A percentile compares a stretch with the other conserved stretches of the same genome.
Evolutionary conservation across 176 grass and related monocot genomes (phyloP).

Genomic region (Olyra latifolia): DNA sequence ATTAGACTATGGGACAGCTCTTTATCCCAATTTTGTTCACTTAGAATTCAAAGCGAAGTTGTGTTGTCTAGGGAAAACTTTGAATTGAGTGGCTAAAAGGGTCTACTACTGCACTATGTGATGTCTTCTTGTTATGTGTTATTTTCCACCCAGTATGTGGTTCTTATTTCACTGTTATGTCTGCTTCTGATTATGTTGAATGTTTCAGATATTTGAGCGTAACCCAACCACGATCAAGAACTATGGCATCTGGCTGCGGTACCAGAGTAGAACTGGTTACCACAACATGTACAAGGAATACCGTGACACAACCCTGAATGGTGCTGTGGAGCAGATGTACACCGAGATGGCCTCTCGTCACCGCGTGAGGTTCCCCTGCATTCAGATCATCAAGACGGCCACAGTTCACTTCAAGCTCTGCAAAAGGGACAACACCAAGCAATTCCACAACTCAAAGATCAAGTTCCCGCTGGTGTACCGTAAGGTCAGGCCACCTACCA

Average conservation of each 20-base stretch:
- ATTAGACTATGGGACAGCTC: not conserved
- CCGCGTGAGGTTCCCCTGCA: conserved; percentile 73
- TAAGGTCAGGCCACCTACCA: conserved; percentile 79
- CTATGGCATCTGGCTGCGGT: conserved; percentile 85
- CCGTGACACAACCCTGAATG: conserved; percentile 88
- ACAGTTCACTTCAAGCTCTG: conserved; percentile 77
- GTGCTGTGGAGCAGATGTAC: conserved; percentile 85
- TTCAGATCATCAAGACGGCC: conserved; percentile 93
- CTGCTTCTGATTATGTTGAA: not conserved
- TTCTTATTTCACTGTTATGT: not conserved
- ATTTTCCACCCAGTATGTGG: too few species aligned
- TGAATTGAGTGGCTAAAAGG: not conserved
- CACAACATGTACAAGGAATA: conserved; percentile 99
- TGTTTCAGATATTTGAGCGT: conserved; percentile 71
- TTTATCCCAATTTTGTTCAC: too few species aligned
- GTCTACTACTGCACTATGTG: not conserved
- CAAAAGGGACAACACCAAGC: conserved; percentile 96
- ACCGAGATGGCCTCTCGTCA: conserved; percentile 92
- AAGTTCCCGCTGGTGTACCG: conserved; percentile 78
- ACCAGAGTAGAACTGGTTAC: conserved; percentile 92
- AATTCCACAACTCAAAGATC: conserved; percentile 78
- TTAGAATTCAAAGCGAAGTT: not conserved
- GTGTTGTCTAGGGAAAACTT: not conserved
- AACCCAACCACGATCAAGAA: conserved; percentile 94
- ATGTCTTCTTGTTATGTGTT: not conserved